Evolutionary conservation across 75 land plant genomes (phyloP).

Genomic region (Chamaecyparis obtusa): DNA sequence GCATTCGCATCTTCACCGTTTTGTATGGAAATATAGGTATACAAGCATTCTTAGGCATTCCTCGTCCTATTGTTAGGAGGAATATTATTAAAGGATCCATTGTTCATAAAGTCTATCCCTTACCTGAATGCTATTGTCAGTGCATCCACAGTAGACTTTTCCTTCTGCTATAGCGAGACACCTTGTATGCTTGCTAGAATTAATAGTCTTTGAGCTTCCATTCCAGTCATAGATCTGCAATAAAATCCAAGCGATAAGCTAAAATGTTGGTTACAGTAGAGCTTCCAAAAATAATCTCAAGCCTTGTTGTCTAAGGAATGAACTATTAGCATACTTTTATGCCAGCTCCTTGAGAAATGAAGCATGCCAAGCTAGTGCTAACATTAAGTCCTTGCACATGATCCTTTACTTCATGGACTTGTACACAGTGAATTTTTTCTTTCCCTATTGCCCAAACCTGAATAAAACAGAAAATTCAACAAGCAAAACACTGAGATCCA

Average conservation of each 20-base stretch:
- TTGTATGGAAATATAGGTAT: background rate
- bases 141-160: constrained; percentile 57
- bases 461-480: background rate
- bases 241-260: background rate
- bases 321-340: constrained; percentile 30
- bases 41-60: background rate
- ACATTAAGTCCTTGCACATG: constrained; percentile 32
- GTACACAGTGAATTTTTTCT: constrained; percentile 39
- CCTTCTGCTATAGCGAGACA: constrained; percentile 32
- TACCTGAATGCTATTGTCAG: constrained; percentile 62
- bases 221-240: constrained; percentile 40
- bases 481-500: background rate
- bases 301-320: background rate
- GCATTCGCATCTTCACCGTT: background rate
- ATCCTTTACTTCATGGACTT: constrained; percentile 57
- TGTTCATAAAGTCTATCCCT: background rate
- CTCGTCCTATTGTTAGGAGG: background rate
- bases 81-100: background rate
- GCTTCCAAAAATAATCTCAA: background rate
- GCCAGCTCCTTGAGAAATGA: constrained; percentile 50
- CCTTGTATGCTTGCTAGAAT: constrained; percentile 46
- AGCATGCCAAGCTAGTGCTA: constrained; percentile 25
- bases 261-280: background rate
- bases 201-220: constrained; percentile 31
- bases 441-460: constrained; percentile 54